Base-by-base conservation (phyloP, 805 yeast species). In the Kuraishia molischiana region DNA sequence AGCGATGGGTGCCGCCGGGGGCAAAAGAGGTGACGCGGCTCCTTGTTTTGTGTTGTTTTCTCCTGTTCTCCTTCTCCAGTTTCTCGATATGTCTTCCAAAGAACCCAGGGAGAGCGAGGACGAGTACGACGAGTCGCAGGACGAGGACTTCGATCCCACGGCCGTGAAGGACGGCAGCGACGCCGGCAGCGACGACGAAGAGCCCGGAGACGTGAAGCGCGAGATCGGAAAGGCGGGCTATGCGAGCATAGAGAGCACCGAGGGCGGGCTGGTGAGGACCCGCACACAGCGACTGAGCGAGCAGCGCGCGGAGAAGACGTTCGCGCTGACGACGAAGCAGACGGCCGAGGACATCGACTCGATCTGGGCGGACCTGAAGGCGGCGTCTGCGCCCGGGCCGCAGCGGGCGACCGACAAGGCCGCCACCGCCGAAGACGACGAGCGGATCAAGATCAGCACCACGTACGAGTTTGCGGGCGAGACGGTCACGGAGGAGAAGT, bases 381-480 rank as follows among this genome's bases (percentile, higher is more conserved):
- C 49, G 4, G 48, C 46, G 17, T 51, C 64, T n/a, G 28, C 28
- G 14, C 20, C 28, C 17, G 8, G 10, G 22, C 6, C 19, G 6
- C 13, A 9, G 15, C 32, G 4, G 17, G 32, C 6, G 6, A 6
- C 4, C 5, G 20, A 15, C 10, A 29, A 8, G n/a, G 20, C 9
- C 21, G 17, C 32, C n/a, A 39, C 24, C 20, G 24, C 11, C 18
- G 20, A 10, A 5, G 51, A 48, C 14, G 69, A 65, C 14, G 77
- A 78, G 36, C 69, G 69, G 52, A 72, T 90, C 39, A 74, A 76
- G 47, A 87, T 90, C 40, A 78, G 74, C 42, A 69, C 92, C 44
- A 74, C 79, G 2, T 90, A 85, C 53, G 82, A 84, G 40, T 90
- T 86, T 67, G 97, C 98, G 0, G 97, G 97, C 4, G 83, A 83